phyloP scores from a whole-genome alignment of 1,284 basidiomycete genomes.

The Rhodotorula sp. region DNA sequence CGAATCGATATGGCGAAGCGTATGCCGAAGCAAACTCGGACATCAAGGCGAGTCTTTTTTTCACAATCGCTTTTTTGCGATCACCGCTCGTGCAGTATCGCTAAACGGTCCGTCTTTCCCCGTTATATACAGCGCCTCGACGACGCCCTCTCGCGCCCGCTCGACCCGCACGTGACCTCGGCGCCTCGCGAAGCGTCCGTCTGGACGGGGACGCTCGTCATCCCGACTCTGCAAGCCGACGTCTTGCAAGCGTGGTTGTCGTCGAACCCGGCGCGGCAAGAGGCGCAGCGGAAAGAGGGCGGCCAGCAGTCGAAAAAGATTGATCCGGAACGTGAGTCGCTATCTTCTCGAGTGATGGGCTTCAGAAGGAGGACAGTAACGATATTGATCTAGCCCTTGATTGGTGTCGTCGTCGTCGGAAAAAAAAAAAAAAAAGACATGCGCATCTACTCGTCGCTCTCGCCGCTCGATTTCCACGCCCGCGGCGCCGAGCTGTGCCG shows the following conservation, averaged over 20 bases:
- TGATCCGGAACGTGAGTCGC: conserved; percentile 31
- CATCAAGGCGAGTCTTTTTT: conserved; percentile 17
- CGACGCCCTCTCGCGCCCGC: conserved; percentile 19
- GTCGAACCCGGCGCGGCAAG: conserved; percentile 16
- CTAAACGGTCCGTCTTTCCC: too few relatives aligned
- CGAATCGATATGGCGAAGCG: conserved; percentile 31
- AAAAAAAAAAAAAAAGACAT: conserved; percentile 35
- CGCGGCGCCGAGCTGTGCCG: conserved; percentile 36
- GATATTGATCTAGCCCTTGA: background rate
- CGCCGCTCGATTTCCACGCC: conserved; percentile 34
- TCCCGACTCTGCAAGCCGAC: conserved; percentile 26
- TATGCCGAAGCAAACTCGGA: conserved; percentile 24
- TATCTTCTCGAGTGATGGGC: too few relatives aligned
- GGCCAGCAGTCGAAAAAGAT: conserved; percentile 11
- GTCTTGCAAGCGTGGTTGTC: conserved; percentile 25
- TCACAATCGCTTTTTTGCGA: too few relatives aligned
- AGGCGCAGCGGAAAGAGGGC: conserved; percentile 8
- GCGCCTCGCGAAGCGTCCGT: conserved; percentile 20
- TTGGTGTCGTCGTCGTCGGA: background rate
- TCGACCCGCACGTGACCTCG: conserved; percentile 14
- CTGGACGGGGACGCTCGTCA: conserved; percentile 27
- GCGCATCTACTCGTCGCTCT: conserved; percentile 35
- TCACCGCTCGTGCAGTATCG: too few relatives aligned
- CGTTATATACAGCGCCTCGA: too few relatives aligned
- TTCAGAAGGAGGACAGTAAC: too few relatives aligned